Base-by-base conservation (phyloP, 2,329 filamentous ascomycete species). In the Colletotrichum gigasporum region DNA sequence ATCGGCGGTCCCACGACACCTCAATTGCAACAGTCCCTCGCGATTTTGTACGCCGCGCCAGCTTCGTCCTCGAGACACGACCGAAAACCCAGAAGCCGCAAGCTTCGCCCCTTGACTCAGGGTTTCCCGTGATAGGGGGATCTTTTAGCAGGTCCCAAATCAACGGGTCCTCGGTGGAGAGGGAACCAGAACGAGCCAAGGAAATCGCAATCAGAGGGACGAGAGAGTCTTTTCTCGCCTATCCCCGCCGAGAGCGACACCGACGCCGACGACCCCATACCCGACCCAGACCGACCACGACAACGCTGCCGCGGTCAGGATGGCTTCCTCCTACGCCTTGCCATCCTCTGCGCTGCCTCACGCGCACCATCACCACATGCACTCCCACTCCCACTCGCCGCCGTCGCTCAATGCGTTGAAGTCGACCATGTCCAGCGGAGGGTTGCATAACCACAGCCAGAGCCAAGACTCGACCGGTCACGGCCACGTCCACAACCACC, bases 261-360 rank as follows among this genome's bases (percentile, higher is more conserved):
- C 54, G 54, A 50, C 58, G 18, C 16, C 51, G 51, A 63, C 51
- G 30, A 18, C 35, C 12, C 18, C 51, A 8, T 37, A 22, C 22
- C 45, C 24, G 47, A 34, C 56, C 56, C 56, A 61, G 56, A 61
- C 48, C 61, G 61, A 61, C 56, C 22, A 14, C 42, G 4, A 48
- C 34, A 26, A 32, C 48, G 30, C 16, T 22, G 26, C 28, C 35
- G 48, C 35, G n/a, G 61, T 64, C 41, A 30, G 35, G 7, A 85
- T 85, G 82, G 79, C 82, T 64, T 82, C 84, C 35, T 82, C 85
- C 20, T 87, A 85, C 71, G 78, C 80, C 53, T 74, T 87, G 57
- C 85, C 85, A n/a, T 80, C 83, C 34, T 79, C 83, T 34, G 78
- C 82, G 37, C 73, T 85, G 45, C 80, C 82, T 54, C 82, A 82